Conservation (phyloP, 768 basidiomycete species). For the Pulveroboletus sp. region DNA sequence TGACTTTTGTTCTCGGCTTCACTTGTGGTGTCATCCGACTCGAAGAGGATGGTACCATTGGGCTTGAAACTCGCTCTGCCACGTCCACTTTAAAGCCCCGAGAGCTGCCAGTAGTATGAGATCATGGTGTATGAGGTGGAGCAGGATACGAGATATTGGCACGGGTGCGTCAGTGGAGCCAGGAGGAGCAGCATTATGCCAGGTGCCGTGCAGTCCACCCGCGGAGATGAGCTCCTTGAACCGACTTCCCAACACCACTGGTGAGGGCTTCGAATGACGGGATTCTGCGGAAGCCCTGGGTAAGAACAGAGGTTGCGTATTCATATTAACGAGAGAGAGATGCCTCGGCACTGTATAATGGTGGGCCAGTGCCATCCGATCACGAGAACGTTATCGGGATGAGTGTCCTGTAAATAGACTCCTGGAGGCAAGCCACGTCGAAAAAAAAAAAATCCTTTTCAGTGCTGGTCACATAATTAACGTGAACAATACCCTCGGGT, state of each 20-base stretch:
- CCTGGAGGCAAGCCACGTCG: no score
- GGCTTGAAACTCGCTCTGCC: neutral
- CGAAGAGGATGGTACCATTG: neutral
- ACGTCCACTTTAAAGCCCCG: slow-evolving; percentile 12
- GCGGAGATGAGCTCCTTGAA: slow-evolving; percentile 8
- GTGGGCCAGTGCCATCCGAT: neutral
- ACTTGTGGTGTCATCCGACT: slow-evolving; percentile 1
- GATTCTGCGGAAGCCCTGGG: neutral
- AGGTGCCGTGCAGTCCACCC: neutral
- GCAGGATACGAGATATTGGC: slow-evolving; percentile 5
- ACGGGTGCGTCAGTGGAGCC: slow-evolving; percentile 23
- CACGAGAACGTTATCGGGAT: neutral
- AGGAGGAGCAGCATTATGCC: neutral
- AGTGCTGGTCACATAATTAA: no score
- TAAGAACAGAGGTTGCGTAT: neutral
- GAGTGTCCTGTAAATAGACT: neutral
- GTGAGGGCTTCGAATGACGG: neutral
- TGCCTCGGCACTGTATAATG: neutral
- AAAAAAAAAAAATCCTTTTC: no score
- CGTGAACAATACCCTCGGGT: no score
- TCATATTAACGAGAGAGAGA: slow-evolving; percentile 1
- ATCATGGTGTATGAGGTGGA: slow-evolving; percentile 17
- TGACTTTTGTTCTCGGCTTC: slow-evolving; percentile 18
- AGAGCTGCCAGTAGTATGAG: slow-evolving; percentile 6
- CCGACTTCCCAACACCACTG: slow-evolving; percentile 8